These are phyloP conservation scores for Detonula confervacea DNA, from an alignment of 352 stramenopile genomes.

Conservation along the genomic window DNA sequence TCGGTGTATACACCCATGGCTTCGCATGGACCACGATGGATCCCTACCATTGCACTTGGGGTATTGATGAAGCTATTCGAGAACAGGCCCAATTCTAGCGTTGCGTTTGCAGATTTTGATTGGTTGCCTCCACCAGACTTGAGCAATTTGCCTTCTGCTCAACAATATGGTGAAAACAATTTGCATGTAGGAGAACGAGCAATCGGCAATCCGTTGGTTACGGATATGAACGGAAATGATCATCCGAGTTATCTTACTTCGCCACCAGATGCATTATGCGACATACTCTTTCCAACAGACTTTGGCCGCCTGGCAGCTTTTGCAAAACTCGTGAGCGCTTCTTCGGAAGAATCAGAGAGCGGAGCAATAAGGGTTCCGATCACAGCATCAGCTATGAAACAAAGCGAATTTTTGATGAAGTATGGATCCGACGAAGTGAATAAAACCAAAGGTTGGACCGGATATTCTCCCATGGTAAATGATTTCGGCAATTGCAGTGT, in stretches of 20 bases:
- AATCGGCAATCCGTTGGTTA: constrained; percentile 63
- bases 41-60: constrained; percentile 74
- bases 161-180: constrained; percentile 13
- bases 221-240: constrained; percentile 69
- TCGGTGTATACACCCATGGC: constrained; percentile 24
- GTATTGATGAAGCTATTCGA: constrained; percentile 65
- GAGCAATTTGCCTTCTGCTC: not conserved
- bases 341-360: not conserved
- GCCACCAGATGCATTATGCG: constrained; percentile 57
- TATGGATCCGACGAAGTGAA: constrained; percentile 67
- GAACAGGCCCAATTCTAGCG: constrained; percentile 58
- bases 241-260: constrained; percentile 71
- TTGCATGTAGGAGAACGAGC: constrained; percentile 47
- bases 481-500: constrained; percentile 84
- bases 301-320: constrained; percentile 67
- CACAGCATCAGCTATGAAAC: constrained; percentile 61
- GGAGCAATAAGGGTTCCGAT: not conserved
- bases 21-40: constrained; percentile 53
- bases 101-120: constrained; percentile 84
- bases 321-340: constrained; percentile 22
- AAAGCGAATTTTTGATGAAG: constrained; percentile 71
- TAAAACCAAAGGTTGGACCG: constrained; percentile 77
- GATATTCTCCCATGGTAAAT: constrained; percentile 75
- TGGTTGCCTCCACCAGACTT: constrained; percentile 71
- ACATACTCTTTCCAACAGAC: constrained; percentile 83